A percentile compares a stretch with the other conserved stretches of the same genome.
Conservation (phyloP, 805 yeast species). For the Kodamaea sagamina region DNA sequence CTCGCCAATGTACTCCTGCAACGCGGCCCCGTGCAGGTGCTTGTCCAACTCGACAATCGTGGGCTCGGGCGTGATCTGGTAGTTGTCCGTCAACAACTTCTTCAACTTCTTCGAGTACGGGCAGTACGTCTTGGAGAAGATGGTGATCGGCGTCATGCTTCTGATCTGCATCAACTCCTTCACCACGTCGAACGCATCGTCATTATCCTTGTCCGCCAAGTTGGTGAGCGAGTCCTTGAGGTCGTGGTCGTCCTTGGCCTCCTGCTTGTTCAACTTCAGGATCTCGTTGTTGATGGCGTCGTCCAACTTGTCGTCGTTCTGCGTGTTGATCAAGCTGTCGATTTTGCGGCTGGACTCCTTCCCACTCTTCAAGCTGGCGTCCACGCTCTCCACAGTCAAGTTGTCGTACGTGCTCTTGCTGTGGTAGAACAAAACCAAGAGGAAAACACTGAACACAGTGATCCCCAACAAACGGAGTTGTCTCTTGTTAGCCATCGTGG, state of each 20-base stretch:
- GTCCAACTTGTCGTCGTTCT: constrained; percentile 38
- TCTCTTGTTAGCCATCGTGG: constrained; percentile 9
- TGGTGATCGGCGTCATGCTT: constrained; percentile 61
- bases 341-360: constrained; percentile 5
- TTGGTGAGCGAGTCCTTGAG: constrained; percentile 15
- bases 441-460: constrained; percentile 8
- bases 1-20: constrained; percentile 70
- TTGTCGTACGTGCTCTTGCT: constrained; percentile 3
- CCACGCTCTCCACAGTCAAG: not conserved
- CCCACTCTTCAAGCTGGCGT: not conserved
- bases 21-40: constrained; percentile 70
- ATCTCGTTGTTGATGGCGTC: constrained; percentile 43
- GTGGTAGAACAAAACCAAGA: constrained; percentile 7
- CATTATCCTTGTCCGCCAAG: constrained; percentile 10
- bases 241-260: constrained; percentile 6
- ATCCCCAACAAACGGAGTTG: constrained; percentile 10
- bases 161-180: constrained; percentile 55
- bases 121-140: constrained; percentile 60
- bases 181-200: constrained; percentile 34
- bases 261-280: constrained; percentile 19
- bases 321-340: constrained; percentile 33
- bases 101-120: constrained; percentile 79
- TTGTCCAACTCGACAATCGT: constrained; percentile 78
- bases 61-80: constrained; percentile 72
- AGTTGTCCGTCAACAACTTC: constrained; percentile 59